Evolutionary conservation across 257 asterid genomes (phyloP).

Genomic region (Solanum arcanum): DNA sequence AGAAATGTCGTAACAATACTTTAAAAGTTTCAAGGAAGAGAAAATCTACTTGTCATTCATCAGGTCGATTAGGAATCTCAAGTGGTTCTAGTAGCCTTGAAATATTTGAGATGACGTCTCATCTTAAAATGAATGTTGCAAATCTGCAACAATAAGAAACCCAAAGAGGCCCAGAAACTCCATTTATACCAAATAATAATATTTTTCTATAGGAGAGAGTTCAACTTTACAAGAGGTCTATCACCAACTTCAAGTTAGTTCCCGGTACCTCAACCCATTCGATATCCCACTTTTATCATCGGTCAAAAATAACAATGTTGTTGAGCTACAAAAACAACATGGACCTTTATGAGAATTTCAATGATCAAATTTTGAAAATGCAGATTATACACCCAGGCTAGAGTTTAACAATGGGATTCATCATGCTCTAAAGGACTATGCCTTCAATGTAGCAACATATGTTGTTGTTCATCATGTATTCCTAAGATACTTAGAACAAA

Average conservation of each 20-base stretch:
- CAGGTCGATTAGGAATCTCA: not conserved
- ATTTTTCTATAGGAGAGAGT: too few relatives aligned
- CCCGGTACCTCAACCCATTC: not conserved
- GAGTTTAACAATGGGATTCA: not conserved
- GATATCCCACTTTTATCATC: not conserved
- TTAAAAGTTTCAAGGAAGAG: slow-evolving; percentile 4
- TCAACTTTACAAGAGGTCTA: not conserved
- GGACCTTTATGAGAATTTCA: not conserved
- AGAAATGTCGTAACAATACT: slow-evolving; percentile 16
- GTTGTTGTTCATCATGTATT: not conserved
- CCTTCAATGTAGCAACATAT: too few relatives aligned
- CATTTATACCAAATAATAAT: not conserved
- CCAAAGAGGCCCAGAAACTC: too few relatives aligned
- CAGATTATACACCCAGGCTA: too few relatives aligned
- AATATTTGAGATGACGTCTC: slow-evolving; percentile 8
- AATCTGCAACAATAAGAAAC: not conserved
- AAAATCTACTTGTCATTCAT: not conserved
- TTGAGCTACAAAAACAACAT: not conserved
- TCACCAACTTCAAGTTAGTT: not conserved
- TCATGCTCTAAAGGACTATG: too few relatives aligned
- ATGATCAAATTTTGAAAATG: too few relatives aligned
- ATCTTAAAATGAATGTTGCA: not conserved
- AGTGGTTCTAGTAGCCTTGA: not conserved
- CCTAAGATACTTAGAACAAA: too few relatives aligned
- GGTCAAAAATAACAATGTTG: not conserved